Evolutionary conservation across 2,329 filamentous ascomycete species (phyloP).

Genomic region (Aureobasidium sp.): DNA sequence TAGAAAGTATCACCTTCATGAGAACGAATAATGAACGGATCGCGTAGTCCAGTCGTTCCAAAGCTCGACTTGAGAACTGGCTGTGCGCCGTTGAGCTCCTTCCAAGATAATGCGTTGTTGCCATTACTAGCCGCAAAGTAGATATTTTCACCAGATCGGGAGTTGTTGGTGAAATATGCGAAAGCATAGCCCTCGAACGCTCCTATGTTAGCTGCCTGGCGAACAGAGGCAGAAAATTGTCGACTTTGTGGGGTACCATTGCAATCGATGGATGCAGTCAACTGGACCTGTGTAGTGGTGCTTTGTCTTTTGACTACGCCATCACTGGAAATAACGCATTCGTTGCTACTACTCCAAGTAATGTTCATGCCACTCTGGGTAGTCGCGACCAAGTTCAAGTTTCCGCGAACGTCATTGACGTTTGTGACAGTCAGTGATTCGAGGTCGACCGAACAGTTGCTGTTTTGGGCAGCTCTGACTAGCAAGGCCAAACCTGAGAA

Average conservation of each 20-base stretch:
- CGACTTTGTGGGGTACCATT: background rate
- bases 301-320: background rate
- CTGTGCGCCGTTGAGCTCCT: slow-evolving; percentile 43
- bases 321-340: background rate
- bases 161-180: slow-evolving; percentile 45
- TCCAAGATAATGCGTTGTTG: slow-evolving; percentile 48
- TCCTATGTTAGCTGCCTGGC: background rate
- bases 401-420: background rate
- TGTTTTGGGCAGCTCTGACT: background rate
- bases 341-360: background rate
- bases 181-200: slow-evolving; percentile 41
- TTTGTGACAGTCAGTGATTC: background rate
- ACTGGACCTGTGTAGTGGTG: background rate
- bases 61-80: slow-evolving; percentile 41
- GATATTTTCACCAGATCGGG: slow-evolving; percentile 44
- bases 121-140: slow-evolving; percentile 47
- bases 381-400: background rate
- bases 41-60: slow-evolving; percentile 46
- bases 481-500: background rate
- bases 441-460: background rate
- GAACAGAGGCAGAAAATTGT: background rate
- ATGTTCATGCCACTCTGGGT: background rate
- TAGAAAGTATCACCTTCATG: slow-evolving; percentile 47
- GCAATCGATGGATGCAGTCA: background rate
- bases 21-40: slow-evolving; percentile 49